Evolutionary conservation across 139 green algal genomes (phyloP).

Genomic region (Asterochloris erici): DNA sequence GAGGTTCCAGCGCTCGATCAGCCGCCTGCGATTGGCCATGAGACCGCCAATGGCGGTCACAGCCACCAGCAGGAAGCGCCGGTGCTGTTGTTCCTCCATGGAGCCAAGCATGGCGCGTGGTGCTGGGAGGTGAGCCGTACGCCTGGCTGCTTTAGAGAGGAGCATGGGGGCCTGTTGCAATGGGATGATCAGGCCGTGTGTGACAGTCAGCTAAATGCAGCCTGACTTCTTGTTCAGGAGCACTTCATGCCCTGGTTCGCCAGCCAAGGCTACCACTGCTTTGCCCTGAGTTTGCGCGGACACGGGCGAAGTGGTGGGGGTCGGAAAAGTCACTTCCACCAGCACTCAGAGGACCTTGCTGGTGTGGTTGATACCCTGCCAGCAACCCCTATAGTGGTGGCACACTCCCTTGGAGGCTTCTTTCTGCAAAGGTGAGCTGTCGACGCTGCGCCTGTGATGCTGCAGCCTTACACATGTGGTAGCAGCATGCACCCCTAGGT

Average conservation of each 20-base stretch:
- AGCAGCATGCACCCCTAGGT: not conserved
- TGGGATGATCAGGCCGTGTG: not conserved
- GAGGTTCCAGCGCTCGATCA: not conserved
- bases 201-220: not conserved
- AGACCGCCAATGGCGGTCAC: no score
- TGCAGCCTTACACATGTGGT: not conserved
- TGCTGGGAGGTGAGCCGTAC: constrained; percentile 56
- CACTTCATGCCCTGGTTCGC: constrained; percentile 78
- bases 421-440: constrained; percentile 64
- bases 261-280: constrained; percentile 54
- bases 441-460: not conserved
- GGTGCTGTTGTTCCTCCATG: constrained; percentile 84
- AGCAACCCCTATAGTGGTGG: constrained; percentile 64
- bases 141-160: not conserved
- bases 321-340: constrained; percentile 21
- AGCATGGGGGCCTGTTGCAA: not conserved
- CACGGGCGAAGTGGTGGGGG: constrained; percentile 52
- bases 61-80: constrained; percentile 12
- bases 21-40: not conserved
- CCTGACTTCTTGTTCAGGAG: constrained; percentile 33
- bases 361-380: constrained; percentile 40
- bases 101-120: constrained; percentile 86
- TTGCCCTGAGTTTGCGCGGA: constrained; percentile 63
- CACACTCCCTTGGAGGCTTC: constrained; percentile 80
- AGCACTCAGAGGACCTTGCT: constrained; percentile 28